Evolutionary conservation across 768 basidiomycete genomes (phyloP).

Genomic region (Polyporus arcularius): DNA sequence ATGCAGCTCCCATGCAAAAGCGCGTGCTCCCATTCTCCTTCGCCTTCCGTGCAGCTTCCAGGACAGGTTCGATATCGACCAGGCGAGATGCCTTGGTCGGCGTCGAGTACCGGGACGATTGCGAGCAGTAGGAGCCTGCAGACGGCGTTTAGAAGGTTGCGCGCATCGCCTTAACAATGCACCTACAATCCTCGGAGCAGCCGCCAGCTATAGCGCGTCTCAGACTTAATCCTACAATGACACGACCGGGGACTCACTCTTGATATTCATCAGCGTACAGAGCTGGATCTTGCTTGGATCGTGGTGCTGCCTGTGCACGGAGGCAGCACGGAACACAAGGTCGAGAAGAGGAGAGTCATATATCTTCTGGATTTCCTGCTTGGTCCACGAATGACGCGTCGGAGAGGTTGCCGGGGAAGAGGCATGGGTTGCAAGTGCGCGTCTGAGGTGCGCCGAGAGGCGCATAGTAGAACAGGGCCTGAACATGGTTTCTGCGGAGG

Average conservation of each 20-base stretch:
- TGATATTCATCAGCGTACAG: slow-evolving; percentile 98
- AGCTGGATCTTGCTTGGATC: slow-evolving; percentile 91
- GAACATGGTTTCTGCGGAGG: slow-evolving; percentile 37
- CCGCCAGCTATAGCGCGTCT: slow-evolving; percentile 69
- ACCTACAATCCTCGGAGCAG: slow-evolving; percentile 91
- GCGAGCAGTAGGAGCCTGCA: slow-evolving; percentile 94
- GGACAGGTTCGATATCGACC: slow-evolving; percentile 87
- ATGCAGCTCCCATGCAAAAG: slow-evolving; percentile 99
- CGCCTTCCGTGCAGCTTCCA: slow-evolving; percentile 90
- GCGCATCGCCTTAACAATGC: background rate
- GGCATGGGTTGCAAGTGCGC: slow-evolving; percentile 68
- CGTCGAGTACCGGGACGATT: slow-evolving; percentile 91
- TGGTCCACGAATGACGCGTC: slow-evolving; percentile 69
- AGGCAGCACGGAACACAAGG: slow-evolving; percentile 83
- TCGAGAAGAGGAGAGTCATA: slow-evolving; percentile 88
- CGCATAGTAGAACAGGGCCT: slow-evolving; percentile 29
- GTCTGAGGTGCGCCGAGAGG: slow-evolving; percentile 31
- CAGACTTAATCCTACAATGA: slow-evolving; percentile 11
- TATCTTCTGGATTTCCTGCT: slow-evolving; percentile 78
- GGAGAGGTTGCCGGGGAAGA: slow-evolving; percentile 27
- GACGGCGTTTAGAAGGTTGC: slow-evolving; percentile 12
- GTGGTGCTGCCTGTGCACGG: slow-evolving; percentile 83
- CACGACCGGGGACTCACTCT: slow-evolving; percentile 63
- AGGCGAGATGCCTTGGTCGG: slow-evolving; percentile 86
- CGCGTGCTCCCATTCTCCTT: slow-evolving; percentile 96